These are phyloP conservation scores for Penicillium coffeae DNA, from an alignment of 495 filamentous ascomycete genomes.

Conservation along the genomic window DNA sequence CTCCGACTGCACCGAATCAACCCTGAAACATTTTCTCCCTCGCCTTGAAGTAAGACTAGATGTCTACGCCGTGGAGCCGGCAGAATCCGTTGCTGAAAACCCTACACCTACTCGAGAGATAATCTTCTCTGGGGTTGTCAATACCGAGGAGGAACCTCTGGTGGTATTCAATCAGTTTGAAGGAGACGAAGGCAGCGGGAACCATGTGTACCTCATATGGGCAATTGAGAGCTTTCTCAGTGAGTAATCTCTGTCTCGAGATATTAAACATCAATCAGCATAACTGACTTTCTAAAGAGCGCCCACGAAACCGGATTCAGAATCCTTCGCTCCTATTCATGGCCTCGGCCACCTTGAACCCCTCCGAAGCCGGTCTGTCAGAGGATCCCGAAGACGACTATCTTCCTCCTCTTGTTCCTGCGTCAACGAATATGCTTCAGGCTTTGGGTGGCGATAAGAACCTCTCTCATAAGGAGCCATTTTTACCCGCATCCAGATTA, in stretches of 20 bases:
- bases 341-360: conserved; percentile 64
- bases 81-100: conserved; percentile 41
- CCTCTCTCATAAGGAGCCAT: conserved; percentile 61
- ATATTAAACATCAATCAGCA: not conserved
- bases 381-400: conserved; percentile 61
- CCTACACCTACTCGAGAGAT: conserved; percentile 55
- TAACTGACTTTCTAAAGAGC: conserved; percentile 35
- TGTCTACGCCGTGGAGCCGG: conserved; percentile 63
- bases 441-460: conserved; percentile 67
- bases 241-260: conserved; percentile 22
- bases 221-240: conserved; percentile 71
- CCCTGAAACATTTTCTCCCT: conserved; percentile 56
- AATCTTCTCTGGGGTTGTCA: conserved; percentile 60
- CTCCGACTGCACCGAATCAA: conserved; percentile 56
- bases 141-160: conserved; percentile 57
- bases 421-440: conserved; percentile 78
- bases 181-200: conserved; percentile 50
- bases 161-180: conserved; percentile 55
- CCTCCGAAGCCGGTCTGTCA: conserved; percentile 47
- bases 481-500: conserved; percentile 75
- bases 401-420: conserved; percentile 68
- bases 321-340: conserved; percentile 73
- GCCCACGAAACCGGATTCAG: conserved; percentile 75
- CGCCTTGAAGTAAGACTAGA: conserved; percentile 67
- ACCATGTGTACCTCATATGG: conserved; percentile 74